These are phyloP conservation scores for Hypoxylon sp. DNA, from an alignment of 2,329 filamentous ascomycete genomes.

Conservation along the genomic window DNA sequence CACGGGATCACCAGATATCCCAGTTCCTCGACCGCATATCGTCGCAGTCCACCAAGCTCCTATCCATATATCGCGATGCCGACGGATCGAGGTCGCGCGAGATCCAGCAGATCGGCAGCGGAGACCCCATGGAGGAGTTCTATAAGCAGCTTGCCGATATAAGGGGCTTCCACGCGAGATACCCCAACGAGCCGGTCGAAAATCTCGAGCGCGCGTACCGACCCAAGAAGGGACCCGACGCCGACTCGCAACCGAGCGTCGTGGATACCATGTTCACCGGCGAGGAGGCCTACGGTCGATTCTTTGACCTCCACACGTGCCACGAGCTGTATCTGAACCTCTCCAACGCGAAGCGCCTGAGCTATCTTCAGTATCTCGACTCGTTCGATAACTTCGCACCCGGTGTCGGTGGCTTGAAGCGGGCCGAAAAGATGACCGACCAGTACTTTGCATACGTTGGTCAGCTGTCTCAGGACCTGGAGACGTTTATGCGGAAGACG, in stretches of 20 bases:
- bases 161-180: conserved; percentile 86
- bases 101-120: conserved; percentile 81
- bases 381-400: conserved; percentile 86
- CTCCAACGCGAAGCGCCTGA: conserved; percentile 81
- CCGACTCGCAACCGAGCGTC: conserved; percentile 68
- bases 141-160: conserved; percentile 83
- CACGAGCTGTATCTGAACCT: conserved; percentile 94
- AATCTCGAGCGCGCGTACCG: conserved; percentile 95
- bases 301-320: conserved; percentile 83
- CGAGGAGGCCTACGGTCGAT: conserved; percentile 92
- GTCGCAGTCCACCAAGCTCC: conserved; percentile 79
- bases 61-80: conserved; percentile 84
- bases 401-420: conserved; percentile 76
- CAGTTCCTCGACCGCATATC: conserved; percentile 89
- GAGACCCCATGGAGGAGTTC: conserved; percentile 90
- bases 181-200: conserved; percentile 94
- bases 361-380: conserved; percentile 93
- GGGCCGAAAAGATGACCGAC: conserved; percentile 87
- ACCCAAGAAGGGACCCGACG: conserved; percentile 67
- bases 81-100: conserved; percentile 77
- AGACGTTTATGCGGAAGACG: conserved; percentile 85
- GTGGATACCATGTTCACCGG: conserved; percentile 94
- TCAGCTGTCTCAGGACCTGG: conserved; percentile 81
- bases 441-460: conserved; percentile 91
- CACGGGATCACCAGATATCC: conserved; percentile 89